Base-by-base conservation (phyloP, 2,329 filamentous ascomycete genomes). In the Neopestalotiopsis rosae region DNA sequence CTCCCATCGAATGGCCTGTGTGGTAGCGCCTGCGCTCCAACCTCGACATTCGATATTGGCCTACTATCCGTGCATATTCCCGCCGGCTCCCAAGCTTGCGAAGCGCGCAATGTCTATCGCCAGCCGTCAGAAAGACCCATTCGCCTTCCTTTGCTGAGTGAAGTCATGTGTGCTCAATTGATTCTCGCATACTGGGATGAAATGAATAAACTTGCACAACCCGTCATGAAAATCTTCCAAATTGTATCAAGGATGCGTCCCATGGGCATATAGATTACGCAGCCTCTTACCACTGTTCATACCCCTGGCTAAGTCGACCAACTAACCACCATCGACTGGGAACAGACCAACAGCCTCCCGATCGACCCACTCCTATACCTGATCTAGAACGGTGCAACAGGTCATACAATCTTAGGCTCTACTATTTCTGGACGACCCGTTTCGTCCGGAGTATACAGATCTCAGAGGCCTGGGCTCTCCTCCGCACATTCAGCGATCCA, bases 381-480 rank as follows among this genome's bases (percentile, higher is more conserved):
- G 61, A 52, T 64, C 38, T 20, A 64, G 30, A 64, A 49, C 61
- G 61, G 61, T 64, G 61, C 34, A 64, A 64, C 61, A 64, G 61
- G 45, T 20, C 42, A 64, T 32, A 40, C 32, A 17, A 62, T 24
- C 28, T 20, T 40, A 52, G 45, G 45, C 45, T 52, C 45, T 52
- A 52, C 59, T 62, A 62, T 62, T 62, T 62, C 59, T 62, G 32
- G 59, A 62, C 59, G 59, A 62, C 32, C 59, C 59, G 32, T 66
- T 38, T 58, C 63, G 63, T 66, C 63, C 49, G 42, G 40, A 66
- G 49, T 66, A 66, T 57, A 38, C 34, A 58, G 63, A 57, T 28
- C 42, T n/a, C 42, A 28, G 13, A 34, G 34, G 14, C 61, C 45
- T 58, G 28, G 49, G 40, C 63, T 32, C n/a, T 20, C n/a, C 49